These are phyloP conservation scores for Cladochytrium replicatum DNA, from an alignment of 192 early-diverging fungal genomes.

Conservation along the genomic window DNA sequence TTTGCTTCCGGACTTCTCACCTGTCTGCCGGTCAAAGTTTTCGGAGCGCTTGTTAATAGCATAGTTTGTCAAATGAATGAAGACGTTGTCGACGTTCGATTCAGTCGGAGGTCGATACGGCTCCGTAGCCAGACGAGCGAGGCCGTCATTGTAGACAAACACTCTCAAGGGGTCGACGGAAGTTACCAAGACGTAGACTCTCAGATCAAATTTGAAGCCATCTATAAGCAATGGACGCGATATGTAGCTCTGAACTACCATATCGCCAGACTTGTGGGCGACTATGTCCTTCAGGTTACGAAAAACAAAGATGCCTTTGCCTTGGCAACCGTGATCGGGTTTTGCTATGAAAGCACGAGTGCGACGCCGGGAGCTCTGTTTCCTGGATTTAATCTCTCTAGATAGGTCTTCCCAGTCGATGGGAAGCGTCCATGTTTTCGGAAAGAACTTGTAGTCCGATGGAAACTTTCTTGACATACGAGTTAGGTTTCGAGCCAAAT, in stretches of 20 bases:
- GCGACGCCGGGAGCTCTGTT: not conserved
- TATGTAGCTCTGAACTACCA: constrained; percentile 27
- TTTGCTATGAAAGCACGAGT: constrained; percentile 35
- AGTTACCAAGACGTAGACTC: constrained; percentile 51
- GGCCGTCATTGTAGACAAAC: constrained; percentile 45
- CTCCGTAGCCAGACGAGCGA: constrained; percentile 51
- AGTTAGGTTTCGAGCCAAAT: constrained; percentile 43
- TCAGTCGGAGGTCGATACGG: constrained; percentile 30
- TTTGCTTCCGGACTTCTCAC: constrained; percentile 30
- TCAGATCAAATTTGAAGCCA: constrained; percentile 47
- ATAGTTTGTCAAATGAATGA: constrained; percentile 58
- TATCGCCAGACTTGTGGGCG: constrained; percentile 1
- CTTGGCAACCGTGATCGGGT: constrained; percentile 49
- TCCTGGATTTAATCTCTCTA: constrained; percentile 6
- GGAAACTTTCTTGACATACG: constrained; percentile 37
- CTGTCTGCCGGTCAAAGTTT: constrained; percentile 23
- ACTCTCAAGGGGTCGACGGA: constrained; percentile 41
- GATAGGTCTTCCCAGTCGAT: constrained; percentile 37
- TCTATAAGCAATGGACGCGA: constrained; percentile 41
- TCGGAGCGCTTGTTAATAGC: constrained; percentile 48
- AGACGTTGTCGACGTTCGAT: constrained; percentile 32
- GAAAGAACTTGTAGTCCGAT: constrained; percentile 46
- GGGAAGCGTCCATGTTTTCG: constrained; percentile 44
- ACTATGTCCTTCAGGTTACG: constrained; percentile 13
- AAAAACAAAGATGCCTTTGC: constrained; percentile 36